A percentile compares a stretch with the other conserved stretches of the same genome.
Evolutionary conservation across 1,139 yeast species (phyloP).

Genomic region (Debaryomycetaceae sp.): DNA sequence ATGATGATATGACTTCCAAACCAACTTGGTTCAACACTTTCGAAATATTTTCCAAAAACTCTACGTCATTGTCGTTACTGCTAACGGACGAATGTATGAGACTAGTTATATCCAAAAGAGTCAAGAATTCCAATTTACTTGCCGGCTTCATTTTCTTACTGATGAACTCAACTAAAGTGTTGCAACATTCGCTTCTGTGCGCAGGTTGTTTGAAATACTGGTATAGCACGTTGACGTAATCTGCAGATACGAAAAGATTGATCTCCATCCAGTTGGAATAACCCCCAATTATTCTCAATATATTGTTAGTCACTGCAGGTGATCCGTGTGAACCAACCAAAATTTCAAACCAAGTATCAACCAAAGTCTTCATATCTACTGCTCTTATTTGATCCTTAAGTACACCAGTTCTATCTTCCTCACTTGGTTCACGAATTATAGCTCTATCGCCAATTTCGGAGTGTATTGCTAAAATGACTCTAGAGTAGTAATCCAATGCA

Average conservation of each 20-base stretch:
- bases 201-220: slow-evolving; percentile 50
- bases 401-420: slow-evolving; percentile 61
- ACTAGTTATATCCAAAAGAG: slow-evolving; percentile 62
- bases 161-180: slow-evolving; percentile 74
- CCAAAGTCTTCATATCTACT: slow-evolving; percentile 67
- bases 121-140: slow-evolving; percentile 77
- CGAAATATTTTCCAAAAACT: slow-evolving; percentile 75
- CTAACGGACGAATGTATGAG: slow-evolving; percentile 43
- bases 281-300: slow-evolving; percentile 72
- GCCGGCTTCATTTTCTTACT: slow-evolving; percentile 88
- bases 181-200: slow-evolving; percentile 61
- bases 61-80: slow-evolving; percentile 46
- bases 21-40: slow-evolving; percentile 75
- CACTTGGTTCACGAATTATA: slow-evolving; percentile 61
- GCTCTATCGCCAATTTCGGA: slow-evolving; percentile 92
- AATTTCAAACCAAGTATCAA: slow-evolving; percentile 66
- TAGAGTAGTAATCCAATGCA: slow-evolving; percentile 73
- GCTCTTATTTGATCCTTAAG: slow-evolving; percentile 81
- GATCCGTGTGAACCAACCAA: slow-evolving; percentile 32
- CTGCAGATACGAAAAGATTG: slow-evolving; percentile 65
- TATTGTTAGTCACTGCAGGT: slow-evolving; percentile 52
- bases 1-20: slow-evolving; percentile 62
- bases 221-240: slow-evolving; percentile 61
- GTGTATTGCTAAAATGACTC: slow-evolving; percentile 74
- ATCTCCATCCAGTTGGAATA: slow-evolving; percentile 97